These are phyloP conservation scores for Rosa lucieae DNA, from an alignment of 306 rosid genomes.

Conservation along the genomic window DNA sequence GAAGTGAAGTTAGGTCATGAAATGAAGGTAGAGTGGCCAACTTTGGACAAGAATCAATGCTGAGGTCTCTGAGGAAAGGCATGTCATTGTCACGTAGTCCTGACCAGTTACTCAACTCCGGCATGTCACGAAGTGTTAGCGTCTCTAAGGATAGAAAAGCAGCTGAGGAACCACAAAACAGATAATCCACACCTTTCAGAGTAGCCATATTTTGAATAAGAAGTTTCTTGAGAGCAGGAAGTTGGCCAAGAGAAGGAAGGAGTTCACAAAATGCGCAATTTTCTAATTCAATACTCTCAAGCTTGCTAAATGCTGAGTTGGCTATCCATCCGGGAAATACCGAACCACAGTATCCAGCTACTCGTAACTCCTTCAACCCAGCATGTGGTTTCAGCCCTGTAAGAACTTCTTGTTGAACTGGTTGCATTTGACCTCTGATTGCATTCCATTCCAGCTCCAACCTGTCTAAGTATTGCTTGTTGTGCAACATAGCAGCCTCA, in stretches of 20 bases:
- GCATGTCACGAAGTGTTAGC: conserved; percentile 15
- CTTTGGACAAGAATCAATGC: background rate
- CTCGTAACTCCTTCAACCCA: conserved; percentile 7
- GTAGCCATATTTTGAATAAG: conserved; percentile 3
- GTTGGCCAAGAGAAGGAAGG: conserved; percentile 17
- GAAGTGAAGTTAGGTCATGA: background rate
- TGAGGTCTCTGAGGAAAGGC: background rate
- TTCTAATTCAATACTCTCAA: conserved; percentile 21
- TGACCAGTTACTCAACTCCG: background rate
- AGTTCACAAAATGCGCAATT: background rate
- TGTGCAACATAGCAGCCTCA: background rate
- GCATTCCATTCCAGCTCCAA: conserved; percentile 29
- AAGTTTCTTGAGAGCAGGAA: conserved; percentile 21
- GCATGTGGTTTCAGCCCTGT: conserved; percentile 10
- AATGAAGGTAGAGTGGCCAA: conserved; percentile 4
- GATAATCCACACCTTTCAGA: background rate
- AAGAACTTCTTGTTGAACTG: conserved; percentile 7
- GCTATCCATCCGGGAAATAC: conserved; percentile 24
- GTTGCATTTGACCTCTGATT: background rate
- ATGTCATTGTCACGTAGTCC: conserved; percentile 3
- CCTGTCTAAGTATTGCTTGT: conserved; percentile 24
- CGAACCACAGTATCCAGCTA: conserved; percentile 21
- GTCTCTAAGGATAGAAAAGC: conserved; percentile 20
- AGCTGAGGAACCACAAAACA: background rate
- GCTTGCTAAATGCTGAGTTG: conserved; percentile 8